phyloP scores from a whole-genome alignment of 768 basidiomycete species.

The Gloeophyllum trabeum region DNA sequence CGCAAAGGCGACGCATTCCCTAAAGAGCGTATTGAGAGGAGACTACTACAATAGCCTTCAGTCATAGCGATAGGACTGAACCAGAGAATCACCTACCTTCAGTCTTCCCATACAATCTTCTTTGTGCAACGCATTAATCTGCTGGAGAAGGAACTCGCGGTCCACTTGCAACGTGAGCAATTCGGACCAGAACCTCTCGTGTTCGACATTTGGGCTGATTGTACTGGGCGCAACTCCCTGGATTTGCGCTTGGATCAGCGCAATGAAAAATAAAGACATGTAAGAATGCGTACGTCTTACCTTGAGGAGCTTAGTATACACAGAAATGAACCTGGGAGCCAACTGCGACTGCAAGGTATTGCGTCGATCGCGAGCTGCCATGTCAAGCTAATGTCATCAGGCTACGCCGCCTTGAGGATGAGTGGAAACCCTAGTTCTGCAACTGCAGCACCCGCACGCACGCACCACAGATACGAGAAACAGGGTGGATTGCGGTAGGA shows the following conservation, averaged over 20 bases:
- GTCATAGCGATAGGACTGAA: not conserved
- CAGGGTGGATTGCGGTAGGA: too few relatives aligned
- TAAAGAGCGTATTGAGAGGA: constrained; percentile 34
- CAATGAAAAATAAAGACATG: too few relatives aligned
- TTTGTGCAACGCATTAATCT: constrained; percentile 30
- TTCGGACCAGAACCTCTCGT: constrained; percentile 38
- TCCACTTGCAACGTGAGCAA: constrained; percentile 44
- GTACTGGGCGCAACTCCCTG: constrained; percentile 31
- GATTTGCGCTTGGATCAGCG: too few relatives aligned
- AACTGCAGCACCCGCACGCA: too few relatives aligned
- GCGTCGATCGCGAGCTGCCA: too few relatives aligned
- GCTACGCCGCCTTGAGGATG: too few relatives aligned
- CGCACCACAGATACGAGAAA: too few relatives aligned
- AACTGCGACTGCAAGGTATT: too few relatives aligned
- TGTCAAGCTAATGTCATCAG: too few relatives aligned
- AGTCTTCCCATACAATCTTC: constrained; percentile 34
- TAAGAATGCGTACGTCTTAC: constrained; percentile 16
- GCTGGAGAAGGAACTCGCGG: constrained; percentile 27
- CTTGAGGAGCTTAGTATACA: constrained; percentile 39
- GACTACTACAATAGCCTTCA: constrained; percentile 25
- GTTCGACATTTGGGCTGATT: constrained; percentile 31
- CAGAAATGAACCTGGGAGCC: constrained; percentile 34
- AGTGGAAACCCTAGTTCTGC: too few relatives aligned
- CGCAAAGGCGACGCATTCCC: constrained; percentile 29
- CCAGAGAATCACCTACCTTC: constrained; percentile 30